Conservation (phyloP, 176 grass and related monocot genomes). For the Oryza meridionalis region DNA sequence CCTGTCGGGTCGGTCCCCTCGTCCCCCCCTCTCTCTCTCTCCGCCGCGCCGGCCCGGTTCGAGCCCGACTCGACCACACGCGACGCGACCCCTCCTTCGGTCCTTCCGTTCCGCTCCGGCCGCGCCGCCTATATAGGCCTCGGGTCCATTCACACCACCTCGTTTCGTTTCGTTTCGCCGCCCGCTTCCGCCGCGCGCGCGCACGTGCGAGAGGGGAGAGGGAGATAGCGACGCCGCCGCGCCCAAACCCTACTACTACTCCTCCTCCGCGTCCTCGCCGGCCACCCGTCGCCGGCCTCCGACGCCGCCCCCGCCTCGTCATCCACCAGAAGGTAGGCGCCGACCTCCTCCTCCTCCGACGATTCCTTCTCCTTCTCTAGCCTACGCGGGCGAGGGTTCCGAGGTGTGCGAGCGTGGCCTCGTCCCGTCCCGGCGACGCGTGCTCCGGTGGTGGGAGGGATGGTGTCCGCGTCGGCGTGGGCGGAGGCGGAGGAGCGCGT, state of each 20-base stretch:
- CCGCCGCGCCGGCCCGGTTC: not conserved
- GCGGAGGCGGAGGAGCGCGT: not conserved
- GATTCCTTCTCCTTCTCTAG: not conserved
- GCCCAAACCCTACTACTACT: conserved; percentile 11
- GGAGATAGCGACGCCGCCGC: not conserved
- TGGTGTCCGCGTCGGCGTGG: not conserved
- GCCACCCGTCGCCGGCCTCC: not conserved
- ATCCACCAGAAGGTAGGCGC: not conserved
- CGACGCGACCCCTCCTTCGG: no score
- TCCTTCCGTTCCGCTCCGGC: not conserved
- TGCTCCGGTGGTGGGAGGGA: not conserved
- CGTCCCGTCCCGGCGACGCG: not conserved
- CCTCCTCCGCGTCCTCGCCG: not conserved
- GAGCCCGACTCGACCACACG: not conserved
- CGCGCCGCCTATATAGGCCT: not conserved
- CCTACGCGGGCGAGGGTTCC: no score
- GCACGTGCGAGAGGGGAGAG: conserved; percentile 4
- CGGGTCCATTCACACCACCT: not conserved
- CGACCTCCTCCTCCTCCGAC: not conserved
- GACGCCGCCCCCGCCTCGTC: not conserved
- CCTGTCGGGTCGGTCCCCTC: not conserved
- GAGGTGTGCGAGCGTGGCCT: not conserved
- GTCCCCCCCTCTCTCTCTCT: not conserved
- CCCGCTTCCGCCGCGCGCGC: not conserved
- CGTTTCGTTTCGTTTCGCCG: not conserved